Evolutionary conservation across 1,284 basidiomycete genomes (phyloP).

Genomic region (Phylloporus sp.): DNA sequence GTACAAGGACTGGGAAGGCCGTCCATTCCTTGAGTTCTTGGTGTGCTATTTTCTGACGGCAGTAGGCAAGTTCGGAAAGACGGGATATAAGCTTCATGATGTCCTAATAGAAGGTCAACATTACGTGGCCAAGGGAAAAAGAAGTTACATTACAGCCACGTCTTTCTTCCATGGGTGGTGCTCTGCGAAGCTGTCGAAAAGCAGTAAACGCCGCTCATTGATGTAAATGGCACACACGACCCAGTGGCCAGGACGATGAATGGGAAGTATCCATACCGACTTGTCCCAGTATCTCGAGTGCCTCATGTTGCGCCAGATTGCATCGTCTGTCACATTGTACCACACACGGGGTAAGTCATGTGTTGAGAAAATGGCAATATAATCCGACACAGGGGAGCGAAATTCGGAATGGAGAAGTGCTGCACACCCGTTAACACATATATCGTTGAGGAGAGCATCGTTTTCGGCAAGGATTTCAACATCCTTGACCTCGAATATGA

Average conservation of each 20-base stretch:
- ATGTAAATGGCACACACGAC: background rate
- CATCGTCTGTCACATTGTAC: background rate
- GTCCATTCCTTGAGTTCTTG: background rate
- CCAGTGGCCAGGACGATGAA: background rate
- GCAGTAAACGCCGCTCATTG: background rate
- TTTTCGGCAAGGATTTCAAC: too few relatives aligned
- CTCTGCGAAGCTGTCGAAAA: background rate
- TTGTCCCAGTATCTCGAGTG: background rate
- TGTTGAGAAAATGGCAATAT: background rate
- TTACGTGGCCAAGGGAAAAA: too few relatives aligned
- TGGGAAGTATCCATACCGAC: background rate
- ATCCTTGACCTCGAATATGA: too few relatives aligned
- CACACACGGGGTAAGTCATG: background rate
- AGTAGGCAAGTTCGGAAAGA: background rate
- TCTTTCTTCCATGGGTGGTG: background rate
- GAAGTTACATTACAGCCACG: background rate
- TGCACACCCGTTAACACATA: too few relatives aligned
- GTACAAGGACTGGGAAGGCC: background rate
- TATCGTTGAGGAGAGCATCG: too few relatives aligned
- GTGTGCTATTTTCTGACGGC: background rate
- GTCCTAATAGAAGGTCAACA: background rate
- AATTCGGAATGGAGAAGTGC: too few relatives aligned
- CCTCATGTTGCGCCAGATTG: background rate
- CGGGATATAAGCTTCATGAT: background rate
- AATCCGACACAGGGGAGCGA: background rate